phyloP scores from a whole-genome alignment of 2,329 filamentous ascomycete genomes.

The Trichoderma sp. region DNA sequence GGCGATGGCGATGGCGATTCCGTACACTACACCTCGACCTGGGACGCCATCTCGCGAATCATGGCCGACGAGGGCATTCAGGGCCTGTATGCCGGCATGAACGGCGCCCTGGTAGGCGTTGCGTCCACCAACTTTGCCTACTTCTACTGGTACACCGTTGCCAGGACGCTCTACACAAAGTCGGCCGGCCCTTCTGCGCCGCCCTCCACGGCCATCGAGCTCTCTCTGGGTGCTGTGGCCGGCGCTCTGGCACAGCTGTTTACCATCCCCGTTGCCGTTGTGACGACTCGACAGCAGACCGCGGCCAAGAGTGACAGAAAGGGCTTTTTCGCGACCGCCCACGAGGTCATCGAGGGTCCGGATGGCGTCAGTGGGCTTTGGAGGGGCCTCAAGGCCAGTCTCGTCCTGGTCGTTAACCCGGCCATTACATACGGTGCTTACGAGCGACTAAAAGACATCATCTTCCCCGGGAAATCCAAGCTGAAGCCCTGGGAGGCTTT shows the following conservation, averaged over 20 bases:
- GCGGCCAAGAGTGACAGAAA: constrained; percentile 81
- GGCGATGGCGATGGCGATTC: constrained; percentile 36
- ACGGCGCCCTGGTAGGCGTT: constrained; percentile 82
- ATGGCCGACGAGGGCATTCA: constrained; percentile 71
- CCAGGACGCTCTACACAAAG: constrained; percentile 74
- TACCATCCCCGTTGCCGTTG: constrained; percentile 92
- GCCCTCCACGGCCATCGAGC: constrained; percentile 77
- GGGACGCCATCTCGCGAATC: constrained; percentile 87
- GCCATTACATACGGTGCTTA: constrained; percentile 98
- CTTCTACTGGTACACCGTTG: constrained; percentile 97
- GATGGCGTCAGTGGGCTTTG: constrained; percentile 88
- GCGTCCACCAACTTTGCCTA: constrained; percentile 98
- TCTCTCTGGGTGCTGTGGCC: constrained; percentile 79
- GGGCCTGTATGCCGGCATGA: constrained; percentile 87
- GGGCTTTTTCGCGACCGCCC: constrained; percentile 80
- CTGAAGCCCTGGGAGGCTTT: constrained; percentile 87
- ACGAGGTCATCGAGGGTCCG: constrained; percentile 83
- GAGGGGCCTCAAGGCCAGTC: constrained; percentile 91
- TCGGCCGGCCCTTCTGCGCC: constrained; percentile 48
- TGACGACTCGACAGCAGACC: constrained; percentile 95
- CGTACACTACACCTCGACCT: constrained; percentile 76
- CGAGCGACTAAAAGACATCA: constrained; percentile 72
- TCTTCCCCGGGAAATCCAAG: constrained; percentile 74
- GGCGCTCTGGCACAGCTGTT: constrained; percentile 92
- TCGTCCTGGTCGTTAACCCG: constrained; percentile 93